phyloP scores from a whole-genome alignment of 441 rosid genomes.

The Lepidium campestre region DNA sequence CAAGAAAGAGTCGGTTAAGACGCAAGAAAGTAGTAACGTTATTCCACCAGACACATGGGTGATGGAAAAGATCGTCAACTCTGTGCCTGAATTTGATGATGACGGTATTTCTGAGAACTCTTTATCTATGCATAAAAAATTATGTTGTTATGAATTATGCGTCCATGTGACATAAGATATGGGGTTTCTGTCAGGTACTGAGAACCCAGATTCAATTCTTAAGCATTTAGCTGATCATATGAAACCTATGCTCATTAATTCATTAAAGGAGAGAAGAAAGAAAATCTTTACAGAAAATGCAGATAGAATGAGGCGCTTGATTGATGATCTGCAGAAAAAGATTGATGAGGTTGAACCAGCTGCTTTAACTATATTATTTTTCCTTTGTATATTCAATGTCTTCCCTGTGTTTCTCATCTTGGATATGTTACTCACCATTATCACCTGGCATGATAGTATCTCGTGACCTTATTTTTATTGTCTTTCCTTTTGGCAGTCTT shows the following conservation, averaged over 20 bases:
- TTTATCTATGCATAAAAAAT: not conserved
- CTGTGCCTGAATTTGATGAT: slow-evolving; percentile 79
- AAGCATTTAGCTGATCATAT: slow-evolving; percentile 58
- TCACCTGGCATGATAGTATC: slow-evolving; percentile 5
- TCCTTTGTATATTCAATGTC: not conserved
- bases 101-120: slow-evolving; percentile 46
- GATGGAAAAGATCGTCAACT: slow-evolving; percentile 50
- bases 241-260: slow-evolving; percentile 80
- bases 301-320: slow-evolving; percentile 66
- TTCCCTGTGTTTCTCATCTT: slow-evolving; percentile 7
- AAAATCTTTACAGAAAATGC: slow-evolving; percentile 80
- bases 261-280: slow-evolving; percentile 77
- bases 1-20: slow-evolving; percentile 55
- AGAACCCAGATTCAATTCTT: slow-evolving; percentile 53
- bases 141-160: slow-evolving; percentile 1
- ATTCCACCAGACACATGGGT: slow-evolving; percentile 83
- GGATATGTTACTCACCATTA: slow-evolving; percentile 4
- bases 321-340: slow-evolving; percentile 83
- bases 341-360: slow-evolving; percentile 73
- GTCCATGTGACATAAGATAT: slow-evolving; percentile 16
- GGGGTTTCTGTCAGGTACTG: slow-evolving; percentile 51
- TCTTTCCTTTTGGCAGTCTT: slow-evolving; percentile 51
- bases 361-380: slow-evolving; percentile 13
- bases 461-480: not conserved
- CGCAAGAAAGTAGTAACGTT: slow-evolving; percentile 48